These are phyloP conservation scores for Lophiostoma macrostomum DNA, from an alignment of 495 filamentous ascomycete species.

Conservation along the genomic window DNA sequence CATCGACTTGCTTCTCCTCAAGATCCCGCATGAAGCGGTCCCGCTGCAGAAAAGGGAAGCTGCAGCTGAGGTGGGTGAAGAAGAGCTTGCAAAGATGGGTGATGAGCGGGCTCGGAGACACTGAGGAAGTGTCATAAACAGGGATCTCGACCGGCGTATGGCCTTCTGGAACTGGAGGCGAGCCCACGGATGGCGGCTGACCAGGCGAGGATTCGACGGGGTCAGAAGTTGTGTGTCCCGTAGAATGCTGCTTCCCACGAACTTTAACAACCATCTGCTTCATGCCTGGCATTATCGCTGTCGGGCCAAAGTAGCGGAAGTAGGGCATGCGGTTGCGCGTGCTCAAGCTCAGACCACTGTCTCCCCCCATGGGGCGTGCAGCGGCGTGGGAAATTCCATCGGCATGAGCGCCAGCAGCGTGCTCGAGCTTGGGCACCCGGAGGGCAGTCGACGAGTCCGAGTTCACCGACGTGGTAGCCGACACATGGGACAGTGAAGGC, in stretches of 20 bases:
- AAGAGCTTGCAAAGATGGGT: slow-evolving; percentile 72
- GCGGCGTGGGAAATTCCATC: neutral
- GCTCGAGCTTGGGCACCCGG: slow-evolving; percentile 31
- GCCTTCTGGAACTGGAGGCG: slow-evolving; percentile 39
- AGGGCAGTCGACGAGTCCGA: slow-evolving; percentile 18
- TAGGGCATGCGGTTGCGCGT: slow-evolving; percentile 72
- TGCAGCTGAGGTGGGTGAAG: slow-evolving; percentile 74
- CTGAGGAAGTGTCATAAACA: slow-evolving; percentile 70
- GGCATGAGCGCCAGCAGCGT: neutral
- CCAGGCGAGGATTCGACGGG: slow-evolving; percentile 30
- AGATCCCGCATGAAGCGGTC: slow-evolving; percentile 66
- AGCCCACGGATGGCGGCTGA: slow-evolving; percentile 43
- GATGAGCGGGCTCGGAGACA: slow-evolving; percentile 68
- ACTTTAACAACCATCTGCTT: slow-evolving; percentile 88
- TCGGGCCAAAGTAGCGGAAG: slow-evolving; percentile 84
- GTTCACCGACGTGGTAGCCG: slow-evolving; percentile 4
- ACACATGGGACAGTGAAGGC: slow-evolving; percentile 14
- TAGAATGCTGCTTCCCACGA: slow-evolving; percentile 51
- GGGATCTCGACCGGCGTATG: slow-evolving; percentile 66
- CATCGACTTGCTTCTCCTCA: slow-evolving; percentile 73
- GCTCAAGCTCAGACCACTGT: slow-evolving; percentile 28
- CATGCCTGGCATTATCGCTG: slow-evolving; percentile 86
- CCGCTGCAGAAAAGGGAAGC: slow-evolving; percentile 73
- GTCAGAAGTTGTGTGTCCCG: slow-evolving; percentile 50
- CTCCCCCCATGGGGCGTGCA: neutral